Base-by-base conservation (phyloP, 2,329 filamentous ascomycete species). In the Colletotrichum sojae region DNA sequence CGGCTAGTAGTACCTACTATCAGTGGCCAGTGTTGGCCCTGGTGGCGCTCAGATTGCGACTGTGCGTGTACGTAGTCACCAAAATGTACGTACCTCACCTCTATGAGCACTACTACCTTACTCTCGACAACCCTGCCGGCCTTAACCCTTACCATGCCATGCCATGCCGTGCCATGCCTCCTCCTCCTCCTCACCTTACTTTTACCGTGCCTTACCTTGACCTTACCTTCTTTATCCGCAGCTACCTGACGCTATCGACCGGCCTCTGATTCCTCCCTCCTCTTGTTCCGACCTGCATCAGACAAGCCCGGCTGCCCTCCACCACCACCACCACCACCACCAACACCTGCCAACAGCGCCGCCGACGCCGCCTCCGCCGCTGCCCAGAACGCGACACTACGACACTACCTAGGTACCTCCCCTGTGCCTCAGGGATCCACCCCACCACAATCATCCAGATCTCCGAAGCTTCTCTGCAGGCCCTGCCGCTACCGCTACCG, bases 381-480 rank as follows among this genome's bases (percentile, higher is more conserved):
- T 63, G 55, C 58, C 68, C 68, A 70, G 68, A 60, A 70, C 68
- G 64, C 68, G 65, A 63, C 64, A 54, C 58, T 51, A 62, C 62
- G 5, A 8, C 31, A 36, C 31, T 36, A 36, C 31, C 31, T 49
- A 69, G 58, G 67, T 69, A 69, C 67, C 67, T 67, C 67, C 63
- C 67, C 67, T 69, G 67, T 61, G 67, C 67, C 51, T 66, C 69
- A 54, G 66, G 61, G 56, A 64, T 63, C 71, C 71, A 72, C 71
- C 69, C 71, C 71, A 72, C 71, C 71, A 71, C 61, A 63, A 71
- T 55, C 58, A 69, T 65, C 58, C 59, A 71, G 71, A 72, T 72
- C 69, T 72, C 69, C 65, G 64, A 71, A 71, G 69, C 71, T 71
- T 69, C 71, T 68, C 65, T 69, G 69, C 70, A 67, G 64, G 68